Conservation (phyloP, 371 early-diverging fungal species). For the Smittium mucronatum region DNA sequence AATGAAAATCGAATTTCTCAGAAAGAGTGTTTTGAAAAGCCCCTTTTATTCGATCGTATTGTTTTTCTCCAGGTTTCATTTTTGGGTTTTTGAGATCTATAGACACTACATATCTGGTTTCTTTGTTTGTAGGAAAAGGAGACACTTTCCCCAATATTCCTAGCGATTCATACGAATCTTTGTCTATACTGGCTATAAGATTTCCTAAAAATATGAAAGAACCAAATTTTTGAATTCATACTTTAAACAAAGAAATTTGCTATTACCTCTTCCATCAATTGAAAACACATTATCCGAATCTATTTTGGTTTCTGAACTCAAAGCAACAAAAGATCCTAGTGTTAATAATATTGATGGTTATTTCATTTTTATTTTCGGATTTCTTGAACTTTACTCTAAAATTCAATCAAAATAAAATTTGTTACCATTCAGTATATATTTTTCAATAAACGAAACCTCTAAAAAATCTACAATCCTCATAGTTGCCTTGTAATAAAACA, state of each 20-base stretch:
- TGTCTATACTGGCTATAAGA: slow-evolving; percentile 22
- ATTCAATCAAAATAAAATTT: too few species aligned
- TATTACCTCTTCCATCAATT: slow-evolving; percentile 22
- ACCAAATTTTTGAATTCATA: too few species aligned
- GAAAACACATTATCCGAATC: slow-evolving; percentile 33
- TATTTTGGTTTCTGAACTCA: slow-evolving; percentile 17
- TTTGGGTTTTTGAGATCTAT: slow-evolving; percentile 3
- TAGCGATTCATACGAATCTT: slow-evolving; percentile 27
- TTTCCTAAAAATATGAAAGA: slow-evolving; percentile 13
- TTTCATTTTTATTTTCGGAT: neutral
- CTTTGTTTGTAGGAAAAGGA: slow-evolving; percentile 19
- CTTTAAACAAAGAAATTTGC: too few species aligned
- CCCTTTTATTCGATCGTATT: neutral
- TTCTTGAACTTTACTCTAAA: neutral
- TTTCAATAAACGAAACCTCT: slow-evolving; percentile 22
- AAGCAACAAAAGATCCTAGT: slow-evolving; percentile 19
- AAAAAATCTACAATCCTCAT: slow-evolving; percentile 21
- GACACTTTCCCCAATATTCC: slow-evolving; percentile 21
- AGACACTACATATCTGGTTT: neutral
- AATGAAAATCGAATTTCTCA: slow-evolving; percentile 3
- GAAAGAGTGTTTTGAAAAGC: neutral
- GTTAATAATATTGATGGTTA: slow-evolving; percentile 5
- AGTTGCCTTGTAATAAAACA: slow-evolving; percentile 17
- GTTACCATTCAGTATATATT: slow-evolving; percentile 15
- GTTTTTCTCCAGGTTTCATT: slow-evolving; percentile 9